Base-by-base conservation (phyloP, 208 protist species). In the Acanthamoeba healyi region DNA sequence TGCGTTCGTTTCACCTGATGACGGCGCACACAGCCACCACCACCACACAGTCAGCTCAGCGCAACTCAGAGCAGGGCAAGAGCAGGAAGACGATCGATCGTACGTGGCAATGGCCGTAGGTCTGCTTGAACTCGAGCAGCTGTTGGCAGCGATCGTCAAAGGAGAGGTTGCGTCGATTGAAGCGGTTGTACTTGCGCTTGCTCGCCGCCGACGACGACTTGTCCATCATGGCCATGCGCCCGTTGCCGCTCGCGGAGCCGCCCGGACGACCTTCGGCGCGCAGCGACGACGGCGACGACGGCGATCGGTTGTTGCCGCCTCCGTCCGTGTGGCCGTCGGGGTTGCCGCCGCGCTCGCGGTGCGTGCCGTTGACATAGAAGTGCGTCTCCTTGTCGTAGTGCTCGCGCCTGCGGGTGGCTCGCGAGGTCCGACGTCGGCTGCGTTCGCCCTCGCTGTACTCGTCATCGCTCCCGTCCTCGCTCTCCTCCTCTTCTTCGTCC, bases 171-270 rank as follows among this genome's bases (percentile, higher is more conserved):
- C 74, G 74, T 32, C 74, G 38, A 22, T 84, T 84, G 74, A 84
- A 84, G 38, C 74, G 74, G 19, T 84, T 84, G 74, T 84, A 84
- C 44, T 84, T 84, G n/a, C 74, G 74, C 74, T 84, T 84, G 44
- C 24, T 65, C 58, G 58, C 24, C 7, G 22, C 29, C 5, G 74
- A n/a, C n/a, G n/a, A n/a, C n/a, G n/a, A 84, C 74, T 84, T 84
- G 42, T 84, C 74, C 12, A 56, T 7, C 42, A 51, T 51, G 46
- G 51, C 17, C 51, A 58, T 58, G 51, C 51, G 51, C 17, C 51
- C 2, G 51, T 56, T n/a, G 44, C 14, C 29, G 26, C 22, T n/a
- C 15, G 74, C 1, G 42, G 5, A 44, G 72, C 38, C 24, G 72
- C 36, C 51, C 24, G 24, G 72, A 2, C 34, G 26, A 19, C 17